phyloP scores from a whole-genome alignment of 2,329 filamentous ascomycete genomes.

The Gaeumannomyces sp. region DNA sequence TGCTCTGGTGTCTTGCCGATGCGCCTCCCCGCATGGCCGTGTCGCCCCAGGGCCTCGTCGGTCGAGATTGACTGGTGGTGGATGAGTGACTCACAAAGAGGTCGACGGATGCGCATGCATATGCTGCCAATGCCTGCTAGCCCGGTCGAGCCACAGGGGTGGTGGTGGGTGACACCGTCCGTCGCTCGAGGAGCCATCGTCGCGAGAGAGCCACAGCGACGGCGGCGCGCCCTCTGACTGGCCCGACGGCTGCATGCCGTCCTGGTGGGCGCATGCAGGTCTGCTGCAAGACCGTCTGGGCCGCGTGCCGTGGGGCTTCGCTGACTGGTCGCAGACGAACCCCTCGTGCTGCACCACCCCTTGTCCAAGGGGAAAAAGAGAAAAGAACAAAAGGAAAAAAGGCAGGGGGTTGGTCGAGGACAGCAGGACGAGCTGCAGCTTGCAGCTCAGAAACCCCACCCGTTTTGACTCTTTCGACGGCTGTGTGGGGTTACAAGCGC shows the following conservation, averaged over 20 bases:
- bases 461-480: not conserved
- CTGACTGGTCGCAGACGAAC: conserved; percentile 12
- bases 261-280: conserved; percentile 17
- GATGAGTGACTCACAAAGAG: conserved; percentile 23
- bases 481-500: conserved; percentile 18
- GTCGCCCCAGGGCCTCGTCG: conserved; percentile 19
- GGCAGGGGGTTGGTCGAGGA: conserved; percentile 1
- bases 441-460: not conserved
- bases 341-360: not conserved
- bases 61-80: conserved; percentile 22
- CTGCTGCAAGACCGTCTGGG: conserved; percentile 15
- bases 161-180: conserved; percentile 2
- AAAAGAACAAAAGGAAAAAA: not conserved
- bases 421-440: not conserved
- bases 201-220: conserved; percentile 17
- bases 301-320: conserved; percentile 12
- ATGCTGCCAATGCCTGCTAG: conserved; percentile 1
- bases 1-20: conserved; percentile 5
- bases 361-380: not conserved
- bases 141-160: conserved; percentile 13
- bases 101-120: conserved; percentile 3
- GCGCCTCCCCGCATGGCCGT: conserved; percentile 15
- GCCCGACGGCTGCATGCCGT: conserved; percentile 11
- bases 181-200: conserved; percentile 6
- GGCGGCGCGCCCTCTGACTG: conserved; percentile 21